Evolutionary conservation across 2,329 filamentous ascomycete species (phyloP).

Genomic region (Phialemoniopsis sp.): DNA sequence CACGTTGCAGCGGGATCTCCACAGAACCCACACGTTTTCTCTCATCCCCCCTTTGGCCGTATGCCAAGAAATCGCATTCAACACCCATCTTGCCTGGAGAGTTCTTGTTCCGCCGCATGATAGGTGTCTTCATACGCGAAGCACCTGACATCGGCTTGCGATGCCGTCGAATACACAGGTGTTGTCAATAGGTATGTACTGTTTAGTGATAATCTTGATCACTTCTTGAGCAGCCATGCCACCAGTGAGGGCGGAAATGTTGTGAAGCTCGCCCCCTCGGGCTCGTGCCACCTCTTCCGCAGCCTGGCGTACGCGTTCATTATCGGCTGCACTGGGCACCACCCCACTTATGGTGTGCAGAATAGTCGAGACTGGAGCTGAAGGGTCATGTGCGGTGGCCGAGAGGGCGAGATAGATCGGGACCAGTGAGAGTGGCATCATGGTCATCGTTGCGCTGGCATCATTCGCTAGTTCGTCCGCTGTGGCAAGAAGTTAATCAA

Average conservation of each 20-base stretch:
- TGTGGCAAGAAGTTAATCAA: constrained; percentile 26
- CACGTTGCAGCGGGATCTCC: constrained; percentile 2
- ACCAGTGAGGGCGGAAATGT: constrained; percentile 80
- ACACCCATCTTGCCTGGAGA: background rate
- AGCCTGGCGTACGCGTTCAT: constrained; percentile 46
- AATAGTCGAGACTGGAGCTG: constrained; percentile 48
- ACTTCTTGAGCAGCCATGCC: constrained; percentile 96
- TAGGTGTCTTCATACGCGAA: constrained; percentile 38
- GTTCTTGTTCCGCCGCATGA: background rate
- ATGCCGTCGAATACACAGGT: constrained; percentile 69
- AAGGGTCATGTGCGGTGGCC: constrained; percentile 42
- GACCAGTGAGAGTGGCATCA: constrained; percentile 55
- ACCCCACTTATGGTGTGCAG: constrained; percentile 36
- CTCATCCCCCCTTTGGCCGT: background rate
- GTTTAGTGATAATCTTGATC: constrained; percentile 80
- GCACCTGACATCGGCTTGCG: constrained; percentile 54
- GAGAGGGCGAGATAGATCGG: constrained; percentile 66
- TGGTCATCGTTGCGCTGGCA: constrained; percentile 40
- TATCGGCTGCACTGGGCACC: constrained; percentile 37
- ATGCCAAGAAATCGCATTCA: background rate
- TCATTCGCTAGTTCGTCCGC: constrained; percentile 52
- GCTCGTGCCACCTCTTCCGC: constrained; percentile 70
- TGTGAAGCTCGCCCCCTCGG: constrained; percentile 84
- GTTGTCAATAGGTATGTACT: constrained; percentile 69
- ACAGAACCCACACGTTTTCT: background rate